phyloP scores from a whole-genome alignment of 2,329 filamentous ascomycete genomes.

The Aureobasidium pullulans region DNA sequence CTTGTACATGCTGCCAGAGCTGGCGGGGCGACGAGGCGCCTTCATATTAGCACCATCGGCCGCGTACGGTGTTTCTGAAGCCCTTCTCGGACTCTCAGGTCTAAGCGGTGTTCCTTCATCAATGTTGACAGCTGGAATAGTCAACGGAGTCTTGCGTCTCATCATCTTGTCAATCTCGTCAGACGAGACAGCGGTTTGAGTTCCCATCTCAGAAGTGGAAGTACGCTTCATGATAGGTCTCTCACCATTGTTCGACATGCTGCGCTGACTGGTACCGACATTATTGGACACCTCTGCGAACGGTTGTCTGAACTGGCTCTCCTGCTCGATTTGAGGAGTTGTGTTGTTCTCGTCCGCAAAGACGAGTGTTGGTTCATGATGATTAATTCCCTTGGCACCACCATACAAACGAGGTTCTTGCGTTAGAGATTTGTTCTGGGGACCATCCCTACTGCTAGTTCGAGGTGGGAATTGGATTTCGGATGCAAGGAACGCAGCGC shows the following conservation, averaged over 20 bases:
- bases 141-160: constrained; percentile 40
- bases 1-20: constrained; percentile 59
- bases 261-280: constrained; percentile 9
- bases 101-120: constrained; percentile 6
- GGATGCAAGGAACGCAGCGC: constrained; percentile 4
- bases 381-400: constrained; percentile 14
- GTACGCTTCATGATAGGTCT: neutral
- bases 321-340: neutral
- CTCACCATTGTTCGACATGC: neutral
- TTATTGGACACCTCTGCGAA: constrained; percentile 18
- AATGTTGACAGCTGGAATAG: constrained; percentile 22
- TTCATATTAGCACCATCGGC: constrained; percentile 18
- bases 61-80: constrained; percentile 13
- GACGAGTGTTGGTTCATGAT: constrained; percentile 17
- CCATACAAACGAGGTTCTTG: constrained; percentile 16
- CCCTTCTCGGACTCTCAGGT: constrained; percentile 17
- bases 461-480: neutral
- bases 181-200: constrained; percentile 78
- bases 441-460: constrained; percentile 3
- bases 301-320: constrained; percentile 5
- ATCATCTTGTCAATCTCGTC: constrained; percentile 73
- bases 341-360: constrained; percentile 18
- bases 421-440: neutral
- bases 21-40: constrained; percentile 55
- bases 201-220: constrained; percentile 54